phyloP scores from a whole-genome alignment of 139 green algal genomes.

The Tetraselmis chui region DNA sequence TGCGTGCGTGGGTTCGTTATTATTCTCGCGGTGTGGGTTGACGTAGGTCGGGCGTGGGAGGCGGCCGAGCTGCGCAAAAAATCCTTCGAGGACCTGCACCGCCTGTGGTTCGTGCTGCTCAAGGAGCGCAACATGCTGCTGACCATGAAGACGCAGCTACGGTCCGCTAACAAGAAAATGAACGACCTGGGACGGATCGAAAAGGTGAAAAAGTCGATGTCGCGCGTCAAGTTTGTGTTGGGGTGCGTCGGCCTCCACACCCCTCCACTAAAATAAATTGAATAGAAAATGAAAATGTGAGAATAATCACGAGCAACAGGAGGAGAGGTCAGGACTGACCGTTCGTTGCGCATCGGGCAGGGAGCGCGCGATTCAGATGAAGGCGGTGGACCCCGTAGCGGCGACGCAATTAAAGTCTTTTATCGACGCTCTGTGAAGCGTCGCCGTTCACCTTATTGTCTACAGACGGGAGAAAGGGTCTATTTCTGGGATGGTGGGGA shows the following conservation, averaged over 20 bases:
- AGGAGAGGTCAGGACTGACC: no score
- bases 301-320: no score
- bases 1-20: no score
- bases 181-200: constrained; percentile 1
- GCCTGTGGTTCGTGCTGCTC: constrained; percentile 17
- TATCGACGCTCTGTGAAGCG: background rate
- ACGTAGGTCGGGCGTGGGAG: constrained; percentile 6
- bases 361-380: background rate
- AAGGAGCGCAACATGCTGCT: constrained; percentile 15
- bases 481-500: background rate
- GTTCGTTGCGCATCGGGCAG: background rate
- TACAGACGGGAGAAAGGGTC: no score
- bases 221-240: constrained; percentile 12
- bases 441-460: background rate
- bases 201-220: constrained; percentile 13
- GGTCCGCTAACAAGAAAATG: constrained; percentile 1
- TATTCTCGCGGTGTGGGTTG: background rate
- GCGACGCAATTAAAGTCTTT: background rate
- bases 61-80: constrained; percentile 13
- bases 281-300: no score
- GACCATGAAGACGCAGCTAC: constrained; percentile 4
- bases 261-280: no score
- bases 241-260: background rate
- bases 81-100: constrained; percentile 19
- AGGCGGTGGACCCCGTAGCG: background rate